A percentile compares a stretch with the other conserved stretches of the same genome.
phyloP scores from a whole-genome alignment of 2,329 filamentous ascomycete genomes.

The Arthrobotrys sinensis region DNA sequence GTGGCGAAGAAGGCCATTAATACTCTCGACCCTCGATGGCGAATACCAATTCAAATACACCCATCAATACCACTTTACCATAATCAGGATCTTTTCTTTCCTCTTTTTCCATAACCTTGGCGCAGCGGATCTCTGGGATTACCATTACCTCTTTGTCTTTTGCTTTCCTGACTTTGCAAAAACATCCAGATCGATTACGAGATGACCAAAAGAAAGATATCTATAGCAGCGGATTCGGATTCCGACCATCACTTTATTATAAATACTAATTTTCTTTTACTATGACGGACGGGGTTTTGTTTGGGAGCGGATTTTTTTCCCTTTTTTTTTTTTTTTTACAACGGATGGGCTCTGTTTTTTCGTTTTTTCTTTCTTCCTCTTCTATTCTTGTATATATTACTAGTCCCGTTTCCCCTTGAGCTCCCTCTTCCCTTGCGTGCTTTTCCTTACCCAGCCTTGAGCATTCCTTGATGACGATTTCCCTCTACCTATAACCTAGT shows the following conservation, averaged over 20 bases:
- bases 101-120: conserved; percentile 35
- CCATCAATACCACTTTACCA: conserved; percentile 4
- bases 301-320: conserved; percentile 41
- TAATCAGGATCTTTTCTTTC: conserved; percentile 16
- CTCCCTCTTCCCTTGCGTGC: conserved; percentile 13
- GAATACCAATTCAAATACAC: background rate
- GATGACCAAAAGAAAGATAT: conserved; percentile 43
- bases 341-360: conserved; percentile 31
- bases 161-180: conserved; percentile 25
- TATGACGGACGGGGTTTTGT: conserved; percentile 35
- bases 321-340: conserved; percentile 20
- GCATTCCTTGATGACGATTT: conserved; percentile 52
- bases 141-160: conserved; percentile 27
- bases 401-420: conserved; percentile 21
- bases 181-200: conserved; percentile 59
- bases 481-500: conserved; percentile 35
- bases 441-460: conserved; percentile 15
- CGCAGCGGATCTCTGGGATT: conserved; percentile 60
- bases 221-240: conserved; percentile 18
- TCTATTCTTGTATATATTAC: conserved; percentile 49
- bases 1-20: conserved; percentile 46
- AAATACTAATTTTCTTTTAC: conserved; percentile 31
- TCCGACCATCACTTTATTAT: conserved; percentile 26
- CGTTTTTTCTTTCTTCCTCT: background rate
- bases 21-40: conserved; percentile 1